Conservation (phyloP, 371 early-diverging fungal genomes). For the Apophysomyces elegans region DNA sequence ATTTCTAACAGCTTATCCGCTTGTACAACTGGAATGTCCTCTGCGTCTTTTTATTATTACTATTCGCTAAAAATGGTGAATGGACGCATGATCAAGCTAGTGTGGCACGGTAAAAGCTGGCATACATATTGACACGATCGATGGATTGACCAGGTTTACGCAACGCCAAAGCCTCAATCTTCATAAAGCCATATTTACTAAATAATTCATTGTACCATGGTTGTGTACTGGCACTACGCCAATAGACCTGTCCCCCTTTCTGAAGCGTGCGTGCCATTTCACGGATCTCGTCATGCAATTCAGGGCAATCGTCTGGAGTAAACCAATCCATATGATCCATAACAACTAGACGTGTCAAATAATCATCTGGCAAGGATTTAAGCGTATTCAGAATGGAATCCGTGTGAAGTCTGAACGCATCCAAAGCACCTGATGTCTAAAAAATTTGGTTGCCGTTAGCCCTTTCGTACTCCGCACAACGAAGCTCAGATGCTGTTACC, state of each 20-base stretch:
- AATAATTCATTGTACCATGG: slow-evolving; percentile 86
- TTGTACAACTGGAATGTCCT: background rate
- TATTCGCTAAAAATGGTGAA: slow-evolving; percentile 1
- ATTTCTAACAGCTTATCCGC: slow-evolving; percentile 6
- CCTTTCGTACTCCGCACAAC: background rate
- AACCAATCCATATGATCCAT: slow-evolving; percentile 96
- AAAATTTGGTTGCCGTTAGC: background rate
- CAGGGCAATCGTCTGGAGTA: slow-evolving; percentile 55
- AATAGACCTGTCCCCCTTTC: slow-evolving; percentile 75
- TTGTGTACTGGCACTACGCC: slow-evolving; percentile 79
- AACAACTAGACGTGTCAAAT: slow-evolving; percentile 75
- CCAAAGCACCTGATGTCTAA: slow-evolving; percentile 47
- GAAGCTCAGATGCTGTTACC: slow-evolving; percentile 21
- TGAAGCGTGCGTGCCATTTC: slow-evolving; percentile 66
- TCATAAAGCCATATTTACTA: slow-evolving; percentile 65
- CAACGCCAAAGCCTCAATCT: slow-evolving; percentile 67
- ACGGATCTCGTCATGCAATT: slow-evolving; percentile 64
- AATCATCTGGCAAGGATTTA: slow-evolving; percentile 54
- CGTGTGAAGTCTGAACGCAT: slow-evolving; percentile 81
- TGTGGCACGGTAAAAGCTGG: slow-evolving; percentile 64
- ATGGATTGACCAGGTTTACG: slow-evolving; percentile 70
- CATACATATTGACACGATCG: slow-evolving; percentile 89
- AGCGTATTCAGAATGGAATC: slow-evolving; percentile 75
- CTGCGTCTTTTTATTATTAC: slow-evolving; percentile 9
- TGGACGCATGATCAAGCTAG: slow-evolving; percentile 6